Conservation (phyloP, 2,329 filamentous ascomycete species). For the Diplodia sapinea region DNA sequence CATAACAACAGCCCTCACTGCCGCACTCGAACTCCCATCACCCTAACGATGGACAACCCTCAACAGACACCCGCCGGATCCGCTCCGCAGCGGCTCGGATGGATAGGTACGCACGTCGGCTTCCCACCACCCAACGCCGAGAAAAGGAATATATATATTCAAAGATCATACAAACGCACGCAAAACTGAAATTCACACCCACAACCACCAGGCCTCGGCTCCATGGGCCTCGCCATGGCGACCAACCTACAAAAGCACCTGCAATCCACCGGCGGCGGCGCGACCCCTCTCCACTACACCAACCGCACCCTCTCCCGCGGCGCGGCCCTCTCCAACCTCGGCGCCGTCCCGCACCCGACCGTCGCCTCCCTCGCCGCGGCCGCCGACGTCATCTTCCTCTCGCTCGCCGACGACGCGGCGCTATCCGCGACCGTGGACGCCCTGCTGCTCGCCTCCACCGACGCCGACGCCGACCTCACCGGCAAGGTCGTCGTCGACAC, state of each 20-base stretch:
- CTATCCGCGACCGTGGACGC: neutral
- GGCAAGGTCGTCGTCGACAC: conserved; percentile 55
- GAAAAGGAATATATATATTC: too few relatives aligned
- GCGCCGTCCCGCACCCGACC: neutral
- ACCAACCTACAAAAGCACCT: conserved; percentile 57
- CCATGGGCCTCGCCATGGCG: conserved; percentile 60
- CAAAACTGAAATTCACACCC: conserved; percentile 35
- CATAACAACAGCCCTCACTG: neutral
- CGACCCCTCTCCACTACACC: conserved; percentile 48
- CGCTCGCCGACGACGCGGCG: neutral
- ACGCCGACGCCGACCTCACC: conserved; percentile 40
- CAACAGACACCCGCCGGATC: neutral
- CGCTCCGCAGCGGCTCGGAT: neutral
- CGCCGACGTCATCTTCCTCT: conserved; percentile 4
- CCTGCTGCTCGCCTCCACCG: conserved; percentile 30
- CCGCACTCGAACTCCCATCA: neutral
- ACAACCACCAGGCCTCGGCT: conserved; percentile 51
- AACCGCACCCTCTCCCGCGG: conserved; percentile 40
- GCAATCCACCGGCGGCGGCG: neutral
- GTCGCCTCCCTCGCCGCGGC: neutral
- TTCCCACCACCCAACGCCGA: too few relatives aligned
- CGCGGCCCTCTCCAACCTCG: neutral
- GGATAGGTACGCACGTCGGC: conserved; percentile 4
- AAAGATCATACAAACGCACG: too few relatives aligned
- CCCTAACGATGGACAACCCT: neutral